These are phyloP conservation scores for Taphrina pruni DNA, from an alignment of 1,139 yeast species.

Conservation along the genomic window DNA sequence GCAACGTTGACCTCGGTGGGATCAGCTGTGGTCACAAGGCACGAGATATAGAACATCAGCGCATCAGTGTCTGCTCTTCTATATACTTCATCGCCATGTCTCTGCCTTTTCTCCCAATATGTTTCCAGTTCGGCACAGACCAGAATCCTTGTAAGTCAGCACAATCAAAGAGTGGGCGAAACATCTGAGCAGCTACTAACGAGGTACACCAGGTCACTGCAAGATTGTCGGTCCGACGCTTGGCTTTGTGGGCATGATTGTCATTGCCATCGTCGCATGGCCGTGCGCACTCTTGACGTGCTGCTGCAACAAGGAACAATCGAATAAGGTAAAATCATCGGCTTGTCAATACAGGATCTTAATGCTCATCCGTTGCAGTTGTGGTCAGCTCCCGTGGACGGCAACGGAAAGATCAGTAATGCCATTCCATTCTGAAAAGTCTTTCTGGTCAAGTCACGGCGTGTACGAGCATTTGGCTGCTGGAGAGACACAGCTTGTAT, in stretches of 20 bases:
- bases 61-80: too few relatives aligned
- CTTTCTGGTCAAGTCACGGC: too few relatives aligned
- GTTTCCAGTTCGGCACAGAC: conserved; percentile 36
- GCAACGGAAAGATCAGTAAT: conserved; percentile 37
- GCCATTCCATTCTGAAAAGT: conserved; percentile 26
- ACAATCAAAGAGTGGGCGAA: too few relatives aligned
- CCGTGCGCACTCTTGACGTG: conserved; percentile 36
- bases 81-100: conserved; percentile 12
- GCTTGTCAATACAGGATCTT: not conserved
- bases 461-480: too few relatives aligned
- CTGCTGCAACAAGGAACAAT: conserved; percentile 34
- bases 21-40: too few relatives aligned
- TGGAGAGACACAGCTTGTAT: too few relatives aligned
- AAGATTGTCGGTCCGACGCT: conserved; percentile 42
- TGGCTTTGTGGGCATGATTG: conserved; percentile 37
- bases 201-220: conserved; percentile 14
- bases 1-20: too few relatives aligned
- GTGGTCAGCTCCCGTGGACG: conserved; percentile 37
- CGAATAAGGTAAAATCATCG: conserved; percentile 14
- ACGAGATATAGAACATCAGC: too few relatives aligned
- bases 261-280: conserved; percentile 40
- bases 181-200: not conserved
- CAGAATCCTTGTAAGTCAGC: conserved; percentile 28
- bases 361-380: not conserved
- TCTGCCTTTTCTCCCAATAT: conserved; percentile 22